These are phyloP conservation scores for Prunus mira DNA, from an alignment of 306 rosid genomes.

Conservation along the genomic window DNA sequence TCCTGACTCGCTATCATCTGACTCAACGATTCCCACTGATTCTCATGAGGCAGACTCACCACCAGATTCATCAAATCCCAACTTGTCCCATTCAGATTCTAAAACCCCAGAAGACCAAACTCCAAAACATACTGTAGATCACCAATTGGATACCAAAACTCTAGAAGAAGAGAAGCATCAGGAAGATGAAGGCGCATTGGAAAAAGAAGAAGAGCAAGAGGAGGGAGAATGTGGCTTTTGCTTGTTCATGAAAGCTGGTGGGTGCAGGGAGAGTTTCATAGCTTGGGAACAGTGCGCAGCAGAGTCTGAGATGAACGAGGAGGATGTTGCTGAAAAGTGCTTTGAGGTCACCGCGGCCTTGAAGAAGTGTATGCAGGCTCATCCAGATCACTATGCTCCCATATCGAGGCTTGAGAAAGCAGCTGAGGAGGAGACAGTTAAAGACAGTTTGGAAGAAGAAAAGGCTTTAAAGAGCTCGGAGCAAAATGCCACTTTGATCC, in stretches of 20 bases:
- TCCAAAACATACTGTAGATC: background rate
- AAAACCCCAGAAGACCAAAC: background rate
- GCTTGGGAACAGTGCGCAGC: constrained; percentile 65
- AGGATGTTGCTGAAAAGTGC: constrained; percentile 71
- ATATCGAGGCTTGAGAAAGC: constrained; percentile 59
- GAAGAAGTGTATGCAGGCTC: constrained; percentile 68
- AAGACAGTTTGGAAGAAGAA: background rate
- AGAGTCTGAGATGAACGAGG: constrained; percentile 54
- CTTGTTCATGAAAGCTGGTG: constrained; percentile 79
- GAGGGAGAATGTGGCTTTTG: constrained; percentile 49
- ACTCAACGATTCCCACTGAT: background rate
- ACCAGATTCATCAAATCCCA: background rate
- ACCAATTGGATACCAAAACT: background rate
- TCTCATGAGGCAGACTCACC: background rate
- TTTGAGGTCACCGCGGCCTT: constrained; percentile 40
- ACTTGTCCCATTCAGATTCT: background rate
- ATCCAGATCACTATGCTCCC: constrained; percentile 64
- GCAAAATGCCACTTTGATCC: background rate
- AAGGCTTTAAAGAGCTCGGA: background rate
- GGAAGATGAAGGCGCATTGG: background rate
- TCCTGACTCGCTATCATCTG: background rate
- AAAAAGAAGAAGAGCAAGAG: background rate
- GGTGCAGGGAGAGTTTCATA: constrained; percentile 58
- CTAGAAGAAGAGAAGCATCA: background rate
- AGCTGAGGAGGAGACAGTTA: background rate